Evolutionary conservation across 2,329 filamentous ascomycete species (phyloP).

Genomic region (Alternaria sp.): DNA sequence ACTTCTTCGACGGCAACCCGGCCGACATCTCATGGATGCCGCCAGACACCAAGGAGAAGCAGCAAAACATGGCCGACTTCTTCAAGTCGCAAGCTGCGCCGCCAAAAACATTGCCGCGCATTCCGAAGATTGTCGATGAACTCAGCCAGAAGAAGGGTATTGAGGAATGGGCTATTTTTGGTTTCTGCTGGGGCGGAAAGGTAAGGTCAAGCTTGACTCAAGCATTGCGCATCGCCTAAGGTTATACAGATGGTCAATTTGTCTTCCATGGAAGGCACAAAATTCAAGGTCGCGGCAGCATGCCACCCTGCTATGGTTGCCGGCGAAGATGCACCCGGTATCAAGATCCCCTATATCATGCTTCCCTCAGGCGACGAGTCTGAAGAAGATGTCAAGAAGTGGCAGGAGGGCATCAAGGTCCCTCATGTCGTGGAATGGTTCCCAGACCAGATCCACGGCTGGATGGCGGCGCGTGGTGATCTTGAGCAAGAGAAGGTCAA

Average conservation of each 20-base stretch:
- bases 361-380: conserved; percentile 66
- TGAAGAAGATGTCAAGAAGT: conserved; percentile 60
- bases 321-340: conserved; percentile 62
- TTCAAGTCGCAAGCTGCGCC: conserved; percentile 66
- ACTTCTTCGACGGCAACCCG: conserved; percentile 84
- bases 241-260: conserved; percentile 63
- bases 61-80: conserved; percentile 66
- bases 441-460: conserved; percentile 58
- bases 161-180: conserved; percentile 66
- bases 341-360: conserved; percentile 66
- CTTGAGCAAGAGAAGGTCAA: conserved; percentile 59
- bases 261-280: conserved; percentile 59
- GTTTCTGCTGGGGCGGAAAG: conserved; percentile 68
- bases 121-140: conserved; percentile 64
- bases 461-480: conserved; percentile 57
- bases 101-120: conserved; percentile 64
- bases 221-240: background rate
- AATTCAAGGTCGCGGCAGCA: conserved; percentile 66
- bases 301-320: conserved; percentile 70
- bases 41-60: conserved; percentile 67
- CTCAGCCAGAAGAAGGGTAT: conserved; percentile 60
- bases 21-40: conserved; percentile 69
- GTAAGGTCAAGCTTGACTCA: conserved; percentile 42
- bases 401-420: conserved; percentile 59
- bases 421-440: conserved; percentile 60